Evolutionary conservation across 2,329 filamentous ascomycete species (phyloP), one percentile per base, ranked within the genome.

Genomic region (Colletotrichum musae): DNA sequence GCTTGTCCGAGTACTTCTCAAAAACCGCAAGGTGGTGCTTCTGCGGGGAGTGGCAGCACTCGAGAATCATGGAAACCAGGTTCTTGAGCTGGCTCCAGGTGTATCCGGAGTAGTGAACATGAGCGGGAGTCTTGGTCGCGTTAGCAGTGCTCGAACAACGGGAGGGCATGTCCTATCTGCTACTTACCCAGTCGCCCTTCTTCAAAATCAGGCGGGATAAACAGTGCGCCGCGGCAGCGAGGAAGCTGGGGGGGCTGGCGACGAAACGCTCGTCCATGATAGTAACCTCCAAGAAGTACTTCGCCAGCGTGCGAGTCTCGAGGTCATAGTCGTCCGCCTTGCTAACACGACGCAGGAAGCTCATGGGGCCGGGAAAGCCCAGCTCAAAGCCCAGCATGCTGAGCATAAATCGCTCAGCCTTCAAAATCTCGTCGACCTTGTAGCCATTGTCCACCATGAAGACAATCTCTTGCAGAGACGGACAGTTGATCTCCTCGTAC

Each of bases 231-330:
- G 93, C 95, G 18, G 96, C 96, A 64, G 96, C 93, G 60, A 95
- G 84, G 79, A 94, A 98, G 86, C 95, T 98, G 2, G 95, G 93
- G 39, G 94, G 93, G 74, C 92, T 94, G 28, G 93, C 94, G 43
- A 99, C 94, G 77, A 99, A 98, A 21, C 95, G 93, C 85, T 98
- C 95, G 78, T 99, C 96, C 94, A 98, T 98, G 79, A 98, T 91
- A 45, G 94, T 97, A 64, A 98, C 89, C 80, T 99, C 96, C 28
- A 99, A 87, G 81, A 99, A 98, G 83, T 99, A 99, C 83, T 99
- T 99, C 75, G 96, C 94, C 63, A 99, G 85, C 5, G 96, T 98
- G 45, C 96, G 90, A 12, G 95, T 98, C 82, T 99, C 95, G 54
- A 97, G 85, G 77, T 99, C 95, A 77, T 98, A 99, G 77, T 98